Conservation (phyloP, 352 stramenopile genomes). For the Albugo laibachii region DNA sequence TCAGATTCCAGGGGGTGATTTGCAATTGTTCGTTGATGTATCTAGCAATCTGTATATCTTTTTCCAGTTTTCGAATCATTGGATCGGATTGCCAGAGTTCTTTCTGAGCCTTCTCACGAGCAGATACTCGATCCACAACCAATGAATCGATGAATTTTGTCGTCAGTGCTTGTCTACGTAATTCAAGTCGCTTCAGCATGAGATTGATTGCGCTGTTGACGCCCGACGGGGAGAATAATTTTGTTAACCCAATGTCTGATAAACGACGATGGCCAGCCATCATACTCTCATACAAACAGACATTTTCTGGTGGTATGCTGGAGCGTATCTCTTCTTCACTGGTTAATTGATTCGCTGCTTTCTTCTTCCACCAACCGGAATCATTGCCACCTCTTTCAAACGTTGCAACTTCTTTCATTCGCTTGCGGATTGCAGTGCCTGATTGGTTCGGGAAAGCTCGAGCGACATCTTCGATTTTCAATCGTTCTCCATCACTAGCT, state of each 20-base stretch:
- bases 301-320: slow-evolving; percentile 52
- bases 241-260: slow-evolving; percentile 60
- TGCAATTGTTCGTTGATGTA: slow-evolving; percentile 67
- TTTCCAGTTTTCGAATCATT: slow-evolving; percentile 50
- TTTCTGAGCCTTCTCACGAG: slow-evolving; percentile 36
- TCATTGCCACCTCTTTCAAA: slow-evolving; percentile 71
- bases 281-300: slow-evolving; percentile 76
- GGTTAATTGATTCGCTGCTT: slow-evolving; percentile 28
- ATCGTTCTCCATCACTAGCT: slow-evolving; percentile 43
- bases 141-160: slow-evolving; percentile 25
- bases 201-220: slow-evolving; percentile 55
- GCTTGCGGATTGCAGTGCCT: slow-evolving; percentile 60
- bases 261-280: slow-evolving; percentile 67
- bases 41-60: slow-evolving; percentile 57
- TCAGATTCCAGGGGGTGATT: slow-evolving; percentile 68
- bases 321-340: slow-evolving; percentile 60
- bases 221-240: slow-evolving; percentile 49
- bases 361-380: slow-evolving; percentile 73
- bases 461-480: slow-evolving; percentile 73
- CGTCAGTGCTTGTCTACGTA: slow-evolving; percentile 28
- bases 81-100: slow-evolving; percentile 53
- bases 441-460: slow-evolving; percentile 68
- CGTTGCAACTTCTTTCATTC: slow-evolving; percentile 70
- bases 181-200: slow-evolving; percentile 49
- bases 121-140: slow-evolving; percentile 20